A percentile compares a stretch with the other conserved stretches of the same genome.
Evolutionary conservation across 371 early-diverging fungal species (phyloP).

Genomic region (Syncephalastrum monosporum): DNA sequence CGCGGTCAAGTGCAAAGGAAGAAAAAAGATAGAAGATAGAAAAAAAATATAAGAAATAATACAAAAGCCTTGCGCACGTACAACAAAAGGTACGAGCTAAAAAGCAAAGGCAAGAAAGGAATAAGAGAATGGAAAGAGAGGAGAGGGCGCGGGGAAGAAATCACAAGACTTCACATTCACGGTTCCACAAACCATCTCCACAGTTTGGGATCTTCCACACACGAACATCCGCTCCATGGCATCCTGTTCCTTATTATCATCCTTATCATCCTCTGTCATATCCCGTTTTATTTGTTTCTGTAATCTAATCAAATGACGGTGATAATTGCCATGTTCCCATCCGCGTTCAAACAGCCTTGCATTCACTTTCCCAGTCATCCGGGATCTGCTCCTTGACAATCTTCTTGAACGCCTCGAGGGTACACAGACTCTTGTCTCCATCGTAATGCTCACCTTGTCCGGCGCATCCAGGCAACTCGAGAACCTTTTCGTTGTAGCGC

Average conservation of each 20-base stretch:
- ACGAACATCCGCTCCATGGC: neutral
- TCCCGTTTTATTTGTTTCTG: constrained; percentile 1
- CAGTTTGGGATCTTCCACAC: too few species aligned
- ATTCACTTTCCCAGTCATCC: constrained; percentile 54
- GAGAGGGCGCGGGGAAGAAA: constrained; percentile 4
- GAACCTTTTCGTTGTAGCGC: constrained; percentile 63
- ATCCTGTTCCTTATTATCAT: neutral
- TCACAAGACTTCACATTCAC: neutral
- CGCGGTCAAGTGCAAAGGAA: neutral
- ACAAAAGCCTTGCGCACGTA: neutral
- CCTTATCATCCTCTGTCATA: neutral
- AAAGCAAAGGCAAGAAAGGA: too few species aligned
- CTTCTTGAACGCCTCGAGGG: constrained; percentile 68
- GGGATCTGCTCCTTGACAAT: constrained; percentile 59
- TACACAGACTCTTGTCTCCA: constrained; percentile 65
- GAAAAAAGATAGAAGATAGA: constrained; percentile 1
- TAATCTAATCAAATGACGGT: neutral
- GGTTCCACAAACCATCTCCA: neutral
- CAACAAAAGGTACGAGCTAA: neutral
- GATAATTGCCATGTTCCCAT: neutral
- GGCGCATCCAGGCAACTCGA: constrained; percentile 62
- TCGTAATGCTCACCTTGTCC: constrained; percentile 57
- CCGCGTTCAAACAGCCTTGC: constrained; percentile 9
- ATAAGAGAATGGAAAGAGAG: neutral
- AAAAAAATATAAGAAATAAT: neutral